These are phyloP conservation scores for Arachis hypogaea DNA, from an alignment of 306 rosid species.

Conservation along the genomic window DNA sequence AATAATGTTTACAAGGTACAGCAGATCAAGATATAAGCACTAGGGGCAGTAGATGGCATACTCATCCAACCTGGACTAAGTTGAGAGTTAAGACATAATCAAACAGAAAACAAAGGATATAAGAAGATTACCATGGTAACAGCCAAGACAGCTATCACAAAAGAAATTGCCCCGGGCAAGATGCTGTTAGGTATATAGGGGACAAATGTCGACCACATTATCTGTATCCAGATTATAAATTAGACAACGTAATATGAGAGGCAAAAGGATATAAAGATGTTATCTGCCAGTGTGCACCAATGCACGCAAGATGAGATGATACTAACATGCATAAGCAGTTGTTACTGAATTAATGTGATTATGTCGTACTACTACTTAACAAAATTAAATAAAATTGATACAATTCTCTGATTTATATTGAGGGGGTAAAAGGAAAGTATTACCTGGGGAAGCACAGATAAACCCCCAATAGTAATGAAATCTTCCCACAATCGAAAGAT, in stretches of 20 bases:
- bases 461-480: conserved; percentile 84
- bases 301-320: not conserved
- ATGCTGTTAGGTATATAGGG: conserved; percentile 82
- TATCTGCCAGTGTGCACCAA: not conserved
- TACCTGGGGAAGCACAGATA: conserved; percentile 86
- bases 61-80: conserved; percentile 19
- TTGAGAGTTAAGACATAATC: conserved; percentile 24
- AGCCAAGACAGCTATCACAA: conserved; percentile 57
- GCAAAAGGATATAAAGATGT: conserved; percentile 6
- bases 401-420: conserved; percentile 16
- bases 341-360: conserved; percentile 8
- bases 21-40: not conserved
- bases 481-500: conserved; percentile 85
- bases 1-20: conserved; percentile 5
- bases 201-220: conserved; percentile 99
- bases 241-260: conserved; percentile 28
- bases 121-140: conserved; percentile 51
- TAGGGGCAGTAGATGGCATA: conserved; percentile 17
- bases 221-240: conserved; percentile 52
- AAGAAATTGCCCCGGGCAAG: conserved; percentile 74
- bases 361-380: conserved; percentile 6
- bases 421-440: conserved; percentile 35
- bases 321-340: not conserved
- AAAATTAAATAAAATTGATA: not conserved
- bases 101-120: conserved; percentile 27